Conservation (phyloP, 2,329 filamentous ascomycete species). For the Mycogone perniciosa region DNA sequence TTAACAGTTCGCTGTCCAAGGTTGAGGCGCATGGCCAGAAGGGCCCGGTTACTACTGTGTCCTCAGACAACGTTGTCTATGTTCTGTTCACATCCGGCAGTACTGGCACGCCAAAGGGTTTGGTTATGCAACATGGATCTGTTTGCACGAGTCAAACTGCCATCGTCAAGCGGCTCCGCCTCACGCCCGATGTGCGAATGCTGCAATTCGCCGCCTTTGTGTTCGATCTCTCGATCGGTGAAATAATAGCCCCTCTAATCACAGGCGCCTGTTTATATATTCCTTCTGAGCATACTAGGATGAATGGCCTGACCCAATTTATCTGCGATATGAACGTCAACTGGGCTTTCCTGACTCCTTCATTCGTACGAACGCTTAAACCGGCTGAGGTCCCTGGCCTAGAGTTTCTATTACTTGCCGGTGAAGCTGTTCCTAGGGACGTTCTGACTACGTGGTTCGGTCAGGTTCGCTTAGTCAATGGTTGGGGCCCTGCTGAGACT, state of each 20-base stretch:
- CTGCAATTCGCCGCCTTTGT: conserved; percentile 11
- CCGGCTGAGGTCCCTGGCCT: conserved; percentile 10
- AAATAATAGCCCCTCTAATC: conserved; percentile 5
- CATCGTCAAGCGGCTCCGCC: conserved; percentile 7
- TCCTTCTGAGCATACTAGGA: conserved; percentile 6
- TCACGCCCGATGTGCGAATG: conserved; percentile 6
- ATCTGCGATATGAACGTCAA: conserved; percentile 6
- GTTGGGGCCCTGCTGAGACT: conserved; percentile 16
- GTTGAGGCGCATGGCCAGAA: neutral
- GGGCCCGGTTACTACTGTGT: neutral
- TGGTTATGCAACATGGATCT: conserved; percentile 18
- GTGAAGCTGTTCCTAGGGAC: conserved; percentile 11
- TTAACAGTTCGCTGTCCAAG: conserved; percentile 1
- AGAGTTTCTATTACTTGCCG: conserved; percentile 9
- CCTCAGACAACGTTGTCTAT: conserved; percentile 15
- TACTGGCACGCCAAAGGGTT: conserved; percentile 20
- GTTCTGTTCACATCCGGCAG: conserved; percentile 21
- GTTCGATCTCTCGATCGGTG: conserved; percentile 8
- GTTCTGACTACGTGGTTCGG: conserved; percentile 12
- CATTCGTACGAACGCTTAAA: conserved; percentile 4
- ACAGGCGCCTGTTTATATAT: conserved; percentile 7
- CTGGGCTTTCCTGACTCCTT: conserved; percentile 9
- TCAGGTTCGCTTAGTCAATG: conserved; percentile 13
- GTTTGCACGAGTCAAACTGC: conserved; percentile 8
- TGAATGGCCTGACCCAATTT: conserved; percentile 6